These are phyloP conservation scores for Fusarium ramigenum DNA, from an alignment of 2,329 filamentous ascomycete genomes.

Conservation along the genomic window DNA sequence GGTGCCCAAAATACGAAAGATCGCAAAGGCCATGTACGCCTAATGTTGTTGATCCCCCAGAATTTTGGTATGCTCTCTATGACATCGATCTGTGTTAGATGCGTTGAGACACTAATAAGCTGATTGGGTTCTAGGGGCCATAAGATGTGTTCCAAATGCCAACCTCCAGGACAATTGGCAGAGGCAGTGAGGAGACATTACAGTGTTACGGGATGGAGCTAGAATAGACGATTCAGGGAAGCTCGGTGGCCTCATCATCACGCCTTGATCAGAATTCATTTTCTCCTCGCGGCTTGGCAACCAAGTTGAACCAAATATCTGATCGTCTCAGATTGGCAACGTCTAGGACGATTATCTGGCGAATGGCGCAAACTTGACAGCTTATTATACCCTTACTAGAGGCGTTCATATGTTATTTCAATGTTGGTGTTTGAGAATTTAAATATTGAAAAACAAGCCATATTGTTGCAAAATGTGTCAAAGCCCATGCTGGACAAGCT, in stretches of 20 bases:
- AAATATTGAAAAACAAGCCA: too few relatives aligned
- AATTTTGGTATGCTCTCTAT: constrained; percentile 33
- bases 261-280: neutral
- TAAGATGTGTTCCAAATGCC: constrained; percentile 33
- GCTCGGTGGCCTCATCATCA: neutral
- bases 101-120: neutral
- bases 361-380: neutral
- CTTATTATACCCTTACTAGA: constrained; percentile 6
- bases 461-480: neutral
- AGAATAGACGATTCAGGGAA: neutral
- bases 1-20: constrained; percentile 37
- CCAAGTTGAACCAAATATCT: neutral
- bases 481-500: neutral
- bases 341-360: neutral
- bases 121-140: constrained; percentile 21
- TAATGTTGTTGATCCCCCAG: constrained; percentile 37
- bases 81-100: neutral
- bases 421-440: too few relatives aligned
- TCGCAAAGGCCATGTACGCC: constrained; percentile 37
- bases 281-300: neutral
- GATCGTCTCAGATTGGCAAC: neutral
- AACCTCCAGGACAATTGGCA: constrained; percentile 33
- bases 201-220: constrained; percentile 8
- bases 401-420: neutral
- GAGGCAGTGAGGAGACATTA: constrained; percentile 31